A percentile compares a stretch with the other conserved stretches of the same genome.
Conservation (phyloP, 768 basidiomycete species). For the Cantharellus anzutake region DNA sequence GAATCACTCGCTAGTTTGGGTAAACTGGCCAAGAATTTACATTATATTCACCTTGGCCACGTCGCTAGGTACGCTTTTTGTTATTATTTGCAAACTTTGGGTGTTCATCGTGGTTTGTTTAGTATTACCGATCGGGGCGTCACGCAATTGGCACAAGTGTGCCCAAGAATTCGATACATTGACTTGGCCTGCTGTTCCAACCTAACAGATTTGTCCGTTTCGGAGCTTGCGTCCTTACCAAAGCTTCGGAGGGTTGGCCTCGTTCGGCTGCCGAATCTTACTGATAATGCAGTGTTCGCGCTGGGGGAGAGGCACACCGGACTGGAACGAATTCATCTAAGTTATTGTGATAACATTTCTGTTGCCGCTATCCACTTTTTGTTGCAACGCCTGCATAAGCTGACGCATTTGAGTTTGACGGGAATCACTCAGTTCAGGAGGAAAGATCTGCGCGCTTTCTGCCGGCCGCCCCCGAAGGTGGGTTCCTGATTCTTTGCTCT, state of each 20-base stretch:
- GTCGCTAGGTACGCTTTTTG: slow-evolving; percentile 25
- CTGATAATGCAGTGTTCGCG: slow-evolving; percentile 82
- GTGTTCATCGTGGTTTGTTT: slow-evolving; percentile 7
- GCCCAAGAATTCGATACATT: slow-evolving; percentile 82
- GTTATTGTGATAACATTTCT: slow-evolving; percentile 90
- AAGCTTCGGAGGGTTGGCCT: slow-evolving; percentile 90
- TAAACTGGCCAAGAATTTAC: slow-evolving; percentile 74
- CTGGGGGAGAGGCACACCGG: slow-evolving; percentile 71
- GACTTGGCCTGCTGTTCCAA: slow-evolving; percentile 90
- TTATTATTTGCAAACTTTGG: not conserved
- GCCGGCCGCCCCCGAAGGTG: slow-evolving; percentile 73
- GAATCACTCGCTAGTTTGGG: slow-evolving; percentile 68
- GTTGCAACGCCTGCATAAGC: slow-evolving; percentile 67
- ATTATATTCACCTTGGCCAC: slow-evolving; percentile 92
- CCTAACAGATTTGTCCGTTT: slow-evolving; percentile 85
- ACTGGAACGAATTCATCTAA: slow-evolving; percentile 89
- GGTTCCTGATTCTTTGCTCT: slow-evolving; percentile 14
- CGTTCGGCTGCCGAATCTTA: slow-evolving; percentile 80
- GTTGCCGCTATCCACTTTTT: slow-evolving; percentile 84
- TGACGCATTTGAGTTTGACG: slow-evolving; percentile 93
- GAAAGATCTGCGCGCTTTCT: slow-evolving; percentile 72
- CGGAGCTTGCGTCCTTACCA: slow-evolving; percentile 70
- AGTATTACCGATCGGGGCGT: slow-evolving; percentile 85
- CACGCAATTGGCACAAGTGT: slow-evolving; percentile 60
- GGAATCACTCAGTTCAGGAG: slow-evolving; percentile 86